A percentile compares a stretch with the other conserved stretches of the same genome.
Evolutionary conservation across 2,329 filamentous ascomycete genomes (phyloP).

Genomic region (Trichoderma gracile): DNA sequence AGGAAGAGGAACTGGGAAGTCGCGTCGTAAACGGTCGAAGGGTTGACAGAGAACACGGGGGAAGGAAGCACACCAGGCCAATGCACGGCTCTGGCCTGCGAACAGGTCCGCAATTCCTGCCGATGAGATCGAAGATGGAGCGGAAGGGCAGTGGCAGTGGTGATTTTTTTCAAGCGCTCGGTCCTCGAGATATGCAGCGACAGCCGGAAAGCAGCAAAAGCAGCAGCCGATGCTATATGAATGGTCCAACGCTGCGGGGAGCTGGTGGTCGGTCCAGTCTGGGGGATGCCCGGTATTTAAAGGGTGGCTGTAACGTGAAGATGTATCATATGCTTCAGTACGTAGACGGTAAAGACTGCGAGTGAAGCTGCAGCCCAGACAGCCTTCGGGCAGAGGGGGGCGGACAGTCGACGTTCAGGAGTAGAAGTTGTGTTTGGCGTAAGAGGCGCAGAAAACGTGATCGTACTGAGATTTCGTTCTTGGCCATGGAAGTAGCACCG

Average conservation of each 20-base stretch:
- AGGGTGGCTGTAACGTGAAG: slow-evolving; percentile 18
- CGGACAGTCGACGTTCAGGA: not conserved
- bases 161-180: not conserved
- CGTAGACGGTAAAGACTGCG: slow-evolving; percentile 13
- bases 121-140: not conserved
- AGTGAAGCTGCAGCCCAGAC: slow-evolving; percentile 13
- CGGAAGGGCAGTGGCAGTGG: not conserved
- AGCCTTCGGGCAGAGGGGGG: not conserved
- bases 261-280: slow-evolving; percentile 20
- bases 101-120: not conserved
- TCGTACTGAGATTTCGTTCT: slow-evolving; percentile 2
- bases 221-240: slow-evolving; percentile 9
- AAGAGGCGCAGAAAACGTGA: slow-evolving; percentile 5
- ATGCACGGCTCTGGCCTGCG: not conserved
- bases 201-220: slow-evolving; percentile 6
- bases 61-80: not conserved
- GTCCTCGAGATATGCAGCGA: not conserved
- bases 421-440: slow-evolving; percentile 11
- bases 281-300: not conserved
- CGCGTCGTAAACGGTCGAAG: not conserved
- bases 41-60: not conserved
- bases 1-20: not conserved
- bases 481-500: not conserved
- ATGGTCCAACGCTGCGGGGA: slow-evolving; percentile 25
- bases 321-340: slow-evolving; percentile 24